Evolutionary conservation across 139 green algal species (phyloP).

Genomic region (Nannochloris sp.): DNA sequence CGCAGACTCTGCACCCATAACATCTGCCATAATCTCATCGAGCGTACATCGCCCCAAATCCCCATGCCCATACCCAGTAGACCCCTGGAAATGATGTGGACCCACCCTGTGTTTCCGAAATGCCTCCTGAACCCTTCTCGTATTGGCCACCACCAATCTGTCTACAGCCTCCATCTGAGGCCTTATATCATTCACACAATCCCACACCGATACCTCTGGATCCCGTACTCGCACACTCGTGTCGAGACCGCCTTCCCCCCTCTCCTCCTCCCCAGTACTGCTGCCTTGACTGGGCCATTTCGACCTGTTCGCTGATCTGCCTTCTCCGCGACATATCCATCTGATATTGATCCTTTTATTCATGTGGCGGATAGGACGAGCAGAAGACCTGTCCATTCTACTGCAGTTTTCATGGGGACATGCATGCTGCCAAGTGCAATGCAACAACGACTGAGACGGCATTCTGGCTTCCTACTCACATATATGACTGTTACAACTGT

Average conservation of each 20-base stretch:
- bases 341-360: too few relatives aligned
- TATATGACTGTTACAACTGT: too few relatives aligned
- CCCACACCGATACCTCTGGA: conserved; percentile 3
- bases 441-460: too few relatives aligned
- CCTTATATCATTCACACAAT: conserved; percentile 10
- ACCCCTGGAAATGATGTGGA: conserved; percentile 83
- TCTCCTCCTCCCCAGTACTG: conserved; percentile 13
- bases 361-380: too few relatives aligned
- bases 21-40: conserved; percentile 71
- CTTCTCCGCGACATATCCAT: conserved; percentile 19
- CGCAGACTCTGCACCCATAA: conserved; percentile 84
- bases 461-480: too few relatives aligned
- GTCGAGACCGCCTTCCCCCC: neutral
- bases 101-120: conserved; percentile 53
- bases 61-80: conserved; percentile 87
- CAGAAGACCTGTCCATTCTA: too few relatives aligned
- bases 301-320: conserved; percentile 53
- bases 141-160: conserved; percentile 54
- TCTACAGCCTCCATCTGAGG: conserved; percentile 58
- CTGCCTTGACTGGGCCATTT: conserved; percentile 33
- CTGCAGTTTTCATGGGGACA: too few relatives aligned
- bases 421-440: too few relatives aligned
- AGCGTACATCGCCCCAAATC: conserved; percentile 79
- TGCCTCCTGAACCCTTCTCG: conserved; percentile 55
- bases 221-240: neutral